phyloP scores from a whole-genome alignment of 2,329 filamentous ascomycete species.

The Fusarium dlaminii region DNA sequence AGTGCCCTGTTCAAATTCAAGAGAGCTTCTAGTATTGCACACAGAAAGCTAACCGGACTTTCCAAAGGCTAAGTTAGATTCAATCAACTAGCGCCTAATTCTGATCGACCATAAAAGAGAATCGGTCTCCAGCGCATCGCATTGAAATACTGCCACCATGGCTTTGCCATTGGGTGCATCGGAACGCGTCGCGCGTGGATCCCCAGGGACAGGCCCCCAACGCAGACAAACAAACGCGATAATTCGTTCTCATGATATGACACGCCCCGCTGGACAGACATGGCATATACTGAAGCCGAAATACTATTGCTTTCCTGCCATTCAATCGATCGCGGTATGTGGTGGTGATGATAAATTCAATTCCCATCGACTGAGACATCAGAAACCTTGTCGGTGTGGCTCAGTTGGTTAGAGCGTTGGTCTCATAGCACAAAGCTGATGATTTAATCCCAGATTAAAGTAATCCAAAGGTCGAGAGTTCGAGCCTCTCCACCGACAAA shows the following conservation, averaged over 20 bases:
- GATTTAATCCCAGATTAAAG: not conserved
- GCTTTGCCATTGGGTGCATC: not conserved
- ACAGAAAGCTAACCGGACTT: not conserved
- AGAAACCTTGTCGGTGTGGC: not conserved
- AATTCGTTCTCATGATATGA: rapidly evolving
- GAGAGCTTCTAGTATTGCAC: rapidly evolving
- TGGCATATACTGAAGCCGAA: rapidly evolving
- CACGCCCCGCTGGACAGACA: rapidly evolving
- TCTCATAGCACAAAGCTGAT: not conserved
- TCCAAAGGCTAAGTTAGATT: rapidly evolving
- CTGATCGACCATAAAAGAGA: not conserved
- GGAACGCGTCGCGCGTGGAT: not conserved
- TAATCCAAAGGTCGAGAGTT: constrained; percentile 4
- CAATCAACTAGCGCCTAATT: not conserved
- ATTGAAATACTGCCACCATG: not conserved
- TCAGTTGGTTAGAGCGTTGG: not conserved
- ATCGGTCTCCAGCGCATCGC: not conserved
- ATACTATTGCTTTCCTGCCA: rapidly evolving
- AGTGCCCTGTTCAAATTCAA: rapidly evolving
- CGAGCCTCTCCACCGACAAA: not conserved
- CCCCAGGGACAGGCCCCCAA: rapidly evolving
- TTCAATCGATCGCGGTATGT: rapidly evolving
- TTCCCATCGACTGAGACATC: rapidly evolving
- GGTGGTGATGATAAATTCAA: rapidly evolving
- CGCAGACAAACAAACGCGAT: rapidly evolving